Conservation (phyloP, 768 basidiomycete species). For the Macrocybe gigantea region DNA sequence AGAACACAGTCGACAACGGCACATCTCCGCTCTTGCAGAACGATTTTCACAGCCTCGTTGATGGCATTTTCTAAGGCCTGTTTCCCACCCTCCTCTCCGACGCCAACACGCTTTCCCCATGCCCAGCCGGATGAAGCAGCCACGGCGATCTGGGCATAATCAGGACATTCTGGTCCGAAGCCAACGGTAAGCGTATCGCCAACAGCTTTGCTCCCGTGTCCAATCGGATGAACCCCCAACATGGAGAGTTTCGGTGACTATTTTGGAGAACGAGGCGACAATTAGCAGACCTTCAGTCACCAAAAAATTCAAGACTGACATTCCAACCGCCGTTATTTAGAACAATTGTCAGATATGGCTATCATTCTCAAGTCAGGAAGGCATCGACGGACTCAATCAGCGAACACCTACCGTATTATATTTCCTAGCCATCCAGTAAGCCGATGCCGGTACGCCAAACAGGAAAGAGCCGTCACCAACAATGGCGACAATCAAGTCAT, state of each 20-base stretch:
- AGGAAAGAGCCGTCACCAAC: slow-evolving; percentile 70
- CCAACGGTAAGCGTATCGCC: slow-evolving; percentile 53
- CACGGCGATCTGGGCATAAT: slow-evolving; percentile 56
- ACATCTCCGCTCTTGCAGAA: slow-evolving; percentile 52
- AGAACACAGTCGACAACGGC: slow-evolving; percentile 62
- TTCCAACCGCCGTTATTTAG: slow-evolving; percentile 73
- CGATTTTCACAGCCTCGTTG: slow-evolving; percentile 48
- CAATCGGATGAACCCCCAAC: slow-evolving; percentile 57
- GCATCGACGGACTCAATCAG: background rate
- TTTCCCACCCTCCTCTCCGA: slow-evolving; percentile 17
- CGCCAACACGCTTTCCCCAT: slow-evolving; percentile 38
- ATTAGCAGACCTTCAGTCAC: background rate
- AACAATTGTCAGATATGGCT: slow-evolving; percentile 69
- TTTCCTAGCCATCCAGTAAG: slow-evolving; percentile 68
- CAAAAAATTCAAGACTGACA: slow-evolving; percentile 20
- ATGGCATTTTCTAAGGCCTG: slow-evolving; percentile 25
- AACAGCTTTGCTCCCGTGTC: slow-evolving; percentile 39
- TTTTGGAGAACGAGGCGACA: background rate
- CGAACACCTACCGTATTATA: slow-evolving; percentile 51
- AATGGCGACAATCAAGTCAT: slow-evolving; percentile 52
- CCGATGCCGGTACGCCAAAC: slow-evolving; percentile 60
- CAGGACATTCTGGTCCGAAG: slow-evolving; percentile 58
- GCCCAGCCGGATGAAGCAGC: slow-evolving; percentile 70
- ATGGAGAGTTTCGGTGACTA: slow-evolving; percentile 60
- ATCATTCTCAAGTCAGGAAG: too few species aligned